Conservation (phyloP, 345 rosid species). For the Acer yangbiense region DNA sequence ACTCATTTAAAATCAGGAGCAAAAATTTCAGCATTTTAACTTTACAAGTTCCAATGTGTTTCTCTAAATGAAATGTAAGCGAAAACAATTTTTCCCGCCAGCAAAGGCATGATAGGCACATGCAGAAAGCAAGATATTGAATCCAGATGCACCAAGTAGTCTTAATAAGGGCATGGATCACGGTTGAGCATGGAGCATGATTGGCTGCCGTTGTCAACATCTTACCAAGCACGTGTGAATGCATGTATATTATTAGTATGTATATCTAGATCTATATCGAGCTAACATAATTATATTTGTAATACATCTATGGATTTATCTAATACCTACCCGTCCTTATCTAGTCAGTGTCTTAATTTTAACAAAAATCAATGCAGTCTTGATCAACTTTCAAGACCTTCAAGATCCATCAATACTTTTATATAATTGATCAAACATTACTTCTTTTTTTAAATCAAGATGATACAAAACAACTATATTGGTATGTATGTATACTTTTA, state of each 20-base stretch:
- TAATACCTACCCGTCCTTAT: not conserved
- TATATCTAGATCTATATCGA: not conserved
- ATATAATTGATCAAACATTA: not conserved
- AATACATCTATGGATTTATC: not conserved
- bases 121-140: not conserved
- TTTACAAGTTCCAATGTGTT: not conserved
- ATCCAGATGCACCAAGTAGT: not conserved
- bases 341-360: too few species aligned
- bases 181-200: slow-evolving; percentile 5
- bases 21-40: not conserved
- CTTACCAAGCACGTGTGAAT: not conserved
- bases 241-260: not conserved
- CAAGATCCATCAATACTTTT: not conserved
- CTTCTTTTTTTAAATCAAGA: not conserved
- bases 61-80: not conserved
- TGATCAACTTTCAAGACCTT: not conserved
- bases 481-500: not conserved
- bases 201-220: not conserved
- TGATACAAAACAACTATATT: not conserved
- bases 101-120: not conserved
- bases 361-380: not conserved
- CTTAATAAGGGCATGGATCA: not conserved
- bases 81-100: not conserved
- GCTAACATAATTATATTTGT: not conserved
- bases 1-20: not conserved